Percentiles rank a stretch among this genome's conserved stretches.
Conservation (phyloP, 495 filamentous ascomycete species). For the Melanomma pulvis-pyrius region DNA sequence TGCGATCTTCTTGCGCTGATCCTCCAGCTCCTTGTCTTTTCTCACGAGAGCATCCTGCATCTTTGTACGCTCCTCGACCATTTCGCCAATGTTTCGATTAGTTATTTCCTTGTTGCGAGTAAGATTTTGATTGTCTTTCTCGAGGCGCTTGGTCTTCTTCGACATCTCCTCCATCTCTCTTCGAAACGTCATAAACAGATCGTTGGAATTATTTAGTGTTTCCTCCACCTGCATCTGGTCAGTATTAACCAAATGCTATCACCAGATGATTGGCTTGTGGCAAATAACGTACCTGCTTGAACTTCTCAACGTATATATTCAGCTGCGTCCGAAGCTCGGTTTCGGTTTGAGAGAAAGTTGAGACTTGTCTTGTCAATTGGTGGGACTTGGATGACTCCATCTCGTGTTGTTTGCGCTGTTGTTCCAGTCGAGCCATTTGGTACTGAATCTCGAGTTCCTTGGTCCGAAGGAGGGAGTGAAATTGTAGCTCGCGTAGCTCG, state of each 20-base stretch:
- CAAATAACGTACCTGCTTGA: constrained; percentile 82
- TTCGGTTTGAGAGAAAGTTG: constrained; percentile 95
- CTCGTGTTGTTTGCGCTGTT: constrained; percentile 84
- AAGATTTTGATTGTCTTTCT: constrained; percentile 91
- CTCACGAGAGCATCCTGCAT: constrained; percentile 63
- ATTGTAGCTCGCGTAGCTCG: constrained; percentile 89
- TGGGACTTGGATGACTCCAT: constrained; percentile 75
- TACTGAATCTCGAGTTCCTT: constrained; percentile 97
- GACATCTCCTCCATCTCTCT: constrained; percentile 99
- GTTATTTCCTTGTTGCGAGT: constrained; percentile 92
- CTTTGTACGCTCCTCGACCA: constrained; percentile 89
- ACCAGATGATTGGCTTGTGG: constrained; percentile 18
- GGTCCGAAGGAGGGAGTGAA: constrained; percentile 81
- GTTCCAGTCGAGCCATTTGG: constrained; percentile 81
- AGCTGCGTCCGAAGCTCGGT: constrained; percentile 90
- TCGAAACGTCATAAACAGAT: constrained; percentile 94
- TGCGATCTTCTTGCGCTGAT: constrained; percentile 82
- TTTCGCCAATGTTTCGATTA: constrained; percentile 92
- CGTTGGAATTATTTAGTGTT: constrained; percentile 97
- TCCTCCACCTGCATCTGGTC: constrained; percentile 81
- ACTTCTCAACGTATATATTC: constrained; percentile 99
- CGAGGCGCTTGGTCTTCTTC: constrained; percentile 95
- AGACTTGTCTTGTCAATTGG: constrained; percentile 84
- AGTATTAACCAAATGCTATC: constrained; percentile 36
- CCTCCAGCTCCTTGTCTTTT: constrained; percentile 76